Evolutionary conservation across 2,329 filamentous ascomycete genomes (phyloP).

Genomic region (Arthroderma sp.): DNA sequence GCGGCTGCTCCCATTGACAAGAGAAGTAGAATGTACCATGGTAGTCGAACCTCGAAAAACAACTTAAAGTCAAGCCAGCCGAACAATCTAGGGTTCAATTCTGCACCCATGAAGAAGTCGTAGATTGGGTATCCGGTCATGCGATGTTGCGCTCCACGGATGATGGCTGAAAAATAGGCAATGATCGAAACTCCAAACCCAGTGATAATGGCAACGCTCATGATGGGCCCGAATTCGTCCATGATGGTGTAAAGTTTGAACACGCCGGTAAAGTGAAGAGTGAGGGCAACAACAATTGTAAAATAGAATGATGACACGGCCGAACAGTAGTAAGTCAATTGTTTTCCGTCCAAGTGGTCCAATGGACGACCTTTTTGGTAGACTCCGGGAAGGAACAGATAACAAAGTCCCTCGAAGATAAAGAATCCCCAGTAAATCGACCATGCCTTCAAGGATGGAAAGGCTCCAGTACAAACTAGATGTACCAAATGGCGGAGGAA

Average conservation of each 20-base stretch:
- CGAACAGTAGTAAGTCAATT: conserved; percentile 90
- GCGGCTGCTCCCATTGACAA: conserved; percentile 63
- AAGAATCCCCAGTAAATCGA: conserved; percentile 90
- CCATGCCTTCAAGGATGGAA: conserved; percentile 73
- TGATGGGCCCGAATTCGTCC: conserved; percentile 85
- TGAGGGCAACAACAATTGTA: conserved; percentile 58
- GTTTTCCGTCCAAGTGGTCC: conserved; percentile 66
- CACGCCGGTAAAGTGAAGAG: conserved; percentile 65
- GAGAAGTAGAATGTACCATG: conserved; percentile 82
- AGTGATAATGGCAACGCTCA: conserved; percentile 85
- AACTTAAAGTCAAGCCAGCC: conserved; percentile 81
- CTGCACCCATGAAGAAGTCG: conserved; percentile 84
- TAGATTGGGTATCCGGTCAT: conserved; percentile 77
- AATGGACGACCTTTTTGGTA: conserved; percentile 81
- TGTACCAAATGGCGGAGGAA: conserved; percentile 59
- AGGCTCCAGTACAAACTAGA: conserved; percentile 72
- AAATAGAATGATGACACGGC: conserved; percentile 77
- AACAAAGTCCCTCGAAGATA: conserved; percentile 68
- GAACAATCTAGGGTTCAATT: conserved; percentile 77
- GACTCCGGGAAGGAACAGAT: conserved; percentile 76
- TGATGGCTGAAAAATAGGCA: conserved; percentile 74
- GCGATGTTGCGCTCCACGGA: conserved; percentile 70
- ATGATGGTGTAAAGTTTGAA: conserved; percentile 87
- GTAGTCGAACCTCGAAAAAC: conserved; percentile 87
- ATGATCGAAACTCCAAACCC: conserved; percentile 72